Base-by-base conservation (phyloP, 129 eudicot species). In the Saposhnikovia divaricata region DNA sequence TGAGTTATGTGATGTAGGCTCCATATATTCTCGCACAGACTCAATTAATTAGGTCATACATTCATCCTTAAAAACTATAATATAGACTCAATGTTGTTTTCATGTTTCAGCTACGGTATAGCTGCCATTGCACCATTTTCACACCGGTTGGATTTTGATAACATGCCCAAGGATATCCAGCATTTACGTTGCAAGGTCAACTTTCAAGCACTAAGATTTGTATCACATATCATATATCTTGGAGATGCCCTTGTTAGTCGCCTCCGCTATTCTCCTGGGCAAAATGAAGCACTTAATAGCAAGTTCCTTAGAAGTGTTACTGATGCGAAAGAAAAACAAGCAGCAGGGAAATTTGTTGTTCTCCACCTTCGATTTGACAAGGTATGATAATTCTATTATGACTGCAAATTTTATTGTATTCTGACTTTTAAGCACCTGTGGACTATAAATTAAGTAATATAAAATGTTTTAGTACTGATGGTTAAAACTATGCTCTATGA, bases 51-150 rank as follows among this genome's bases (percentile, higher is more conserved):
- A 11, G 14, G 76, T 65, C 69, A 74, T 77, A 25, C 4, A 25
- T 65, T 28, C 44, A 38, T 44, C 69, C 14, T 25, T 18, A 10
- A 45, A 5, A 14, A 63, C 48, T 42, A 46, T 70, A 11, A 78
- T 25, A 28, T 13, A 69, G 40, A 50, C 43, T 78, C 81, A 27
- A 5, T 61, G 45, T 40, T 73, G 38, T 48, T 66, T 80, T 77
- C 31, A 69, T 78, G 75, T 9, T 80, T 38, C 86, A 95, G 97
- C 80, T 95, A 92, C 31, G 99, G 99, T 34, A 88, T 95, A 63
- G 97, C 99, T 82, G 97, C 99, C 55, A 89, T 95, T 79, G 89
- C 99, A 37, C 99, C 99, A 27, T 95, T 95, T 82, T 92, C 99
- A 18, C 99, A 95, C 76, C 96, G 99, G 43, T 84, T 95, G 75